Evolutionary conservation across 2,329 filamentous ascomycete genomes (phyloP), one percentile per base, ranked within the genome.

Genomic region (Sporothrix brasiliensis): DNA sequence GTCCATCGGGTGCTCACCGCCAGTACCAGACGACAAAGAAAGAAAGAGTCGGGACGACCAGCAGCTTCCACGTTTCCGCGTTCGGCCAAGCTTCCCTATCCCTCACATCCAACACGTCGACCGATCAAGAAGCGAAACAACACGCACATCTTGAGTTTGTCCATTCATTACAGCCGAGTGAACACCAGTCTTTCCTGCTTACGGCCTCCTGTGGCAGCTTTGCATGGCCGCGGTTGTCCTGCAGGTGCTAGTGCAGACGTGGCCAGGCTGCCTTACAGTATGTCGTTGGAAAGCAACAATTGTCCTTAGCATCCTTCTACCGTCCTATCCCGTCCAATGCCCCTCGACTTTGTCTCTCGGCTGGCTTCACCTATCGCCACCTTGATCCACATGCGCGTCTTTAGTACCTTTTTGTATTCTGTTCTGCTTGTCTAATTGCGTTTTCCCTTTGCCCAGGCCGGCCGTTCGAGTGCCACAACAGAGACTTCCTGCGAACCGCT

Each of bases 221-320:
- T 66, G 70, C 70, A 71, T 71, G 70, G 66, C 68, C 68, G 27
- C 56, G 56, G 24, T 50, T 53, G 60, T 58, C 58, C 60, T 71
- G 58, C 56, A 69, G 27, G 44, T 61, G 49, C 50, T 65, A 66
- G 70, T 69, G 50, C 27, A 53, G 50, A 58, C 39, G 41, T 50
- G 50, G 44, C 49, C 66, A 58, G 60, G 67, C 65, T 67, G 69
- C 54, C 24, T 65, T 54, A 56, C 21, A 65, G 69, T 68, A 63
- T 49, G 65, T 34, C 6, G 6, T 34, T 34, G 4, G 34, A 53
- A 21, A 14, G 19, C 30, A 61, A 13, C 52, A 34, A 24, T 50
- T 24, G 24, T 65, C 61, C 41, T 34, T 65, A 44, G 27, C 54
- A 16, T 58, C 2, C 39, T 27, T 47, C 39, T 39, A 63, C 27